Base-by-base conservation (phyloP, 805 yeast genomes). In the Nakazawaea peltata region DNA sequence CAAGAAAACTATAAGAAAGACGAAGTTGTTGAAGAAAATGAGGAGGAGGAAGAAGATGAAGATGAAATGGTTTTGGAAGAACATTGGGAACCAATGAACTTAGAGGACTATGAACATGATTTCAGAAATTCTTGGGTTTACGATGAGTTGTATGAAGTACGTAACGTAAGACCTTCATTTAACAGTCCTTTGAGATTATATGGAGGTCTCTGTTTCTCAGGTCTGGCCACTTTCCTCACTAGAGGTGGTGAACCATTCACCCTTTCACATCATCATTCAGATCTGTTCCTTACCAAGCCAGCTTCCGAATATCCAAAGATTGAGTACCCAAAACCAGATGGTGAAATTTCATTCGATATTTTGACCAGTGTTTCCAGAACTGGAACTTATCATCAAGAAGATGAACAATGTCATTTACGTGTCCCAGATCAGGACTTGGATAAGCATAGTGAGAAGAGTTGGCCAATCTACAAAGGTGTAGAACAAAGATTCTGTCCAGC, bases 401-500 rank as follows among this genome's bases (percentile, higher is more conserved):
- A 87, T 56, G 97, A 92, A 62, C 79, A 74, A 45, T 82, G 92
- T 45, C 98, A 92, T 62, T 67, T 92, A 50, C 63, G 92, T 45
- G 49, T 74, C n/a, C 71, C 75, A 9, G 66, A 70, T 9, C 85
- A 80, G 54, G 77, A 80, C 48, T 51, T 71, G 46, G 63, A 69
- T 18, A 64, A 70, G 45, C 96, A 90, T 57, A 75, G 94, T 0
- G 67, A 69, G 27, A 60, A 56, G 11, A 63, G 86, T 18, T 92
- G 72, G 60, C 87, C 90, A 10, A 75, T 69, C 44, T 92, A 64
- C 63, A 66, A 83, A 55, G 98, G 98, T 15, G 68, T 92, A 15
- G 98, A 92, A 57, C 79, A 76, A 51, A 67, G 94, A 42, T 92
- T 92, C 65, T 92, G 98, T 52, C 98, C 98, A 3, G 98, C 98